Evolutionary conservation across 2,329 filamentous ascomycete genomes (phyloP).

Genomic region (Raffaelea arxii): DNA sequence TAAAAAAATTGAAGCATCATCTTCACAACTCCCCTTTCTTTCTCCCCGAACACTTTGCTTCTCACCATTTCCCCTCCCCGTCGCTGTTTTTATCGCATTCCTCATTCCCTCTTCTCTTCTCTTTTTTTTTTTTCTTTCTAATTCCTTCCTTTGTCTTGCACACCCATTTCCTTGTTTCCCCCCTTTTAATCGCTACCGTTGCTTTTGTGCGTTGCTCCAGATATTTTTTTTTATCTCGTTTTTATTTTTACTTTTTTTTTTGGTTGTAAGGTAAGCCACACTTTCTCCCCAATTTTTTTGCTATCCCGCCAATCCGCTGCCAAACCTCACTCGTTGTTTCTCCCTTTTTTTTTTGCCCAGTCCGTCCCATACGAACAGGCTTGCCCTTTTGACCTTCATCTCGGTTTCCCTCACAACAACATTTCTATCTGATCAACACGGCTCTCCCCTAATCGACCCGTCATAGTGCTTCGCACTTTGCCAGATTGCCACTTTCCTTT

Average conservation of each 20-base stretch:
- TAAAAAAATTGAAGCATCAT: no score
- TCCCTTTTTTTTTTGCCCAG: not conserved
- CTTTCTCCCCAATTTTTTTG: not conserved
- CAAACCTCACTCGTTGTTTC: not conserved
- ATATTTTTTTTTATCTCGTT: constrained; percentile 1
- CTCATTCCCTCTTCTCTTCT: not conserved
- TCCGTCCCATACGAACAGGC: no score
- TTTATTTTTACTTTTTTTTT: not conserved
- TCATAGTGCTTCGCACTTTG: not conserved
- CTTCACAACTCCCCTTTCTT: not conserved
- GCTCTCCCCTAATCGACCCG: not conserved
- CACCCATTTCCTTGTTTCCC: not conserved
- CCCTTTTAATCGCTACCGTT: not conserved
- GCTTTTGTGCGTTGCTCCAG: not conserved
- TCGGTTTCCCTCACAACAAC: not conserved
- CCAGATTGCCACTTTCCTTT: not conserved
- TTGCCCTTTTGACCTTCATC: no score
- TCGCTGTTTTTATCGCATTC: not conserved
- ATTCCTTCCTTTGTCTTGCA: not conserved
- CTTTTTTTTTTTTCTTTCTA: not conserved
- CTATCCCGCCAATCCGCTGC: not conserved
- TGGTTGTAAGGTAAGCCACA: not conserved
- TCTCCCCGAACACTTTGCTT: not conserved
- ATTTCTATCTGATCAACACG: not conserved
- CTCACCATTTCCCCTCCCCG: not conserved